Conservation (phyloP, 2,329 filamentous ascomycete species). For the Lasiodiplodia hormozganensis region DNA sequence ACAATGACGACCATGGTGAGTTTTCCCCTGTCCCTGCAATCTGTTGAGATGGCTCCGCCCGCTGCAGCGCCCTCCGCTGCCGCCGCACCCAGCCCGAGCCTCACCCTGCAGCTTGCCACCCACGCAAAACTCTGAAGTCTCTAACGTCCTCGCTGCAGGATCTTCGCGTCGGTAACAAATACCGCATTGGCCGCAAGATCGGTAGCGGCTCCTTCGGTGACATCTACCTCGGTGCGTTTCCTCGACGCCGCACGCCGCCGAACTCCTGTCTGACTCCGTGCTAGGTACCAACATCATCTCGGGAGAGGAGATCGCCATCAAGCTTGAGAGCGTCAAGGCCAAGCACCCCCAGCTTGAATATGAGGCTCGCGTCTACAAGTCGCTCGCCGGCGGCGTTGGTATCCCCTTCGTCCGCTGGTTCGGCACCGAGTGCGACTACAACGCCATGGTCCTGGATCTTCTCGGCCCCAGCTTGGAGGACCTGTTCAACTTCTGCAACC, state of each 20-base stretch:
- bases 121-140: conserved; percentile 28
- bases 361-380: conserved; percentile 91
- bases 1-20: conserved; percentile 71
- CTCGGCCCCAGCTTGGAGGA: conserved; percentile 96
- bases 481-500: conserved; percentile 99
- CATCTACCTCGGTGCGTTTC: conserved; percentile 80
- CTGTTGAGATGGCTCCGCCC: conserved; percentile 31
- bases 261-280: conserved; percentile 19
- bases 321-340: conserved; percentile 98
- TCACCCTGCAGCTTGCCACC: conserved; percentile 30
- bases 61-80: conserved; percentile 5
- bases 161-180: conserved; percentile 98
- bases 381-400: conserved; percentile 91
- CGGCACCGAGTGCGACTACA: conserved; percentile 99
- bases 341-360: conserved; percentile 99
- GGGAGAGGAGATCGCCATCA: conserved; percentile 99
- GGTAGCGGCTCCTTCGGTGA: conserved; percentile 97
- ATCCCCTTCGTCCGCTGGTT: conserved; percentile 99
- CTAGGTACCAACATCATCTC: conserved; percentile 98
- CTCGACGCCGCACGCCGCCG: conserved; percentile 3
- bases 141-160: conserved; percentile 65
- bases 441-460: conserved; percentile 98
- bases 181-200: conserved; percentile 99
- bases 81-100: conserved; percentile 26
- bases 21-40: conserved; percentile 44